Conservation (phyloP, 768 basidiomycete genomes). For the Dentipellis fragilis region DNA sequence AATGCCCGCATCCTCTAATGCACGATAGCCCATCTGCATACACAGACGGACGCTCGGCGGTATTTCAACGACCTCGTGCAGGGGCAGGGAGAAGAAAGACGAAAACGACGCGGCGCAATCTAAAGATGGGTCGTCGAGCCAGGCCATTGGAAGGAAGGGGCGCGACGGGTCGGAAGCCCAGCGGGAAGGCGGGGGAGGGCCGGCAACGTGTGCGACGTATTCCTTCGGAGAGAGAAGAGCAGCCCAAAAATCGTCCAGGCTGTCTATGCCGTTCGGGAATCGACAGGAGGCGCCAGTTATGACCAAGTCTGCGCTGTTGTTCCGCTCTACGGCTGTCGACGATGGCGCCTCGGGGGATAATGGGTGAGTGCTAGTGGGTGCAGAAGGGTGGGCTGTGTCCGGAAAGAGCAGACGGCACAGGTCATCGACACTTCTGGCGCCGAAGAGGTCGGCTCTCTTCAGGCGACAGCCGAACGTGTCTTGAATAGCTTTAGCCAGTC, state of each 20-base stretch:
- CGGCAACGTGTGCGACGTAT: not conserved
- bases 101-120: not conserved
- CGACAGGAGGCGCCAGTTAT: not conserved
- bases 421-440: not conserved
- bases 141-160: not conserved
- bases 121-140: not conserved
- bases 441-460: not conserved
- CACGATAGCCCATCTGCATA: constrained; percentile 1
- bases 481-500: not conserved
- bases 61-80: not conserved
- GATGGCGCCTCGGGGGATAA: not conserved
- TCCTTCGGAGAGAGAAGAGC: not conserved
- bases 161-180: not conserved
- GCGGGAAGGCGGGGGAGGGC: not conserved
- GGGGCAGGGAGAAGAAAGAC: not conserved
- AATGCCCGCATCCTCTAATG: constrained; percentile 2
- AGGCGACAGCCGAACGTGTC: not conserved
- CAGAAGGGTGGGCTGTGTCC: not conserved
- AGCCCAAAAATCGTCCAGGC: not conserved
- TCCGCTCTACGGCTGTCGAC: not conserved
- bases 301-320: not conserved
- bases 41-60: not conserved
- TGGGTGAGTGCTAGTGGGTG: not conserved
- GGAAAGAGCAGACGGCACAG: not conserved
- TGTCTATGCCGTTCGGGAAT: constrained; percentile 1